Conservation (phyloP, 192 early-diverging fungal genomes). For the Hyaloraphidium curvatum region DNA sequence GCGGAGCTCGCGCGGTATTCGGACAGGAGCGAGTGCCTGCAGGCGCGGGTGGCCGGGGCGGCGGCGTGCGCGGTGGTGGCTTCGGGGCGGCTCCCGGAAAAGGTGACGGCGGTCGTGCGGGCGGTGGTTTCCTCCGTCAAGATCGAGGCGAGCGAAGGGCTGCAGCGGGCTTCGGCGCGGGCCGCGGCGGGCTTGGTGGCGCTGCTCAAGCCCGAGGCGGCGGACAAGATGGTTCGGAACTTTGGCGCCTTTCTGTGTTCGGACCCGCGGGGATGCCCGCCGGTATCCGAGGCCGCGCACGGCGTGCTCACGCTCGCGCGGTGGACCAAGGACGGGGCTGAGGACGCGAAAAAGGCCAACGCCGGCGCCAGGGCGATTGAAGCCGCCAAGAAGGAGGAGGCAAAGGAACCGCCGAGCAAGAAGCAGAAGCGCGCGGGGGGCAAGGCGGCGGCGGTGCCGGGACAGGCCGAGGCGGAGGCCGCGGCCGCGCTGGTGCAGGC, state of each 20-base stretch:
- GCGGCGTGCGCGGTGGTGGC: slow-evolving; percentile 64
- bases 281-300: too few relatives aligned
- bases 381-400: too few relatives aligned
- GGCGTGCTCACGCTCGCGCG: too few relatives aligned
- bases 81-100: slow-evolving; percentile 53
- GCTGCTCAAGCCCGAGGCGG: slow-evolving; percentile 20
- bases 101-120: slow-evolving; percentile 68
- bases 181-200: slow-evolving; percentile 17
- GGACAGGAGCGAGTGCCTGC: slow-evolving; percentile 7
- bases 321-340: slow-evolving; percentile 8
- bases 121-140: slow-evolving; percentile 74
- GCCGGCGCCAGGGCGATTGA: too few relatives aligned
- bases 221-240: slow-evolving; percentile 79
- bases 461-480: too few relatives aligned
- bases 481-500: too few relatives aligned
- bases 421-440: too few relatives aligned
- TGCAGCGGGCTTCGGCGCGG: slow-evolving; percentile 41
- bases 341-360: slow-evolving; percentile 8
- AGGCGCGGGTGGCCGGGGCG: slow-evolving; percentile 46
- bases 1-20: background rate
- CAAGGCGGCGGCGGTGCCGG: too few relatives aligned
- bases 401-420: too few relatives aligned
- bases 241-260: slow-evolving; percentile 64
- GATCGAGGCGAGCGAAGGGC: slow-evolving; percentile 26
- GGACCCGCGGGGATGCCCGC: slow-evolving; percentile 53